Base-by-base conservation (phyloP, 495 filamentous ascomycete genomes). In the Hypoxylon intermedium region DNA sequence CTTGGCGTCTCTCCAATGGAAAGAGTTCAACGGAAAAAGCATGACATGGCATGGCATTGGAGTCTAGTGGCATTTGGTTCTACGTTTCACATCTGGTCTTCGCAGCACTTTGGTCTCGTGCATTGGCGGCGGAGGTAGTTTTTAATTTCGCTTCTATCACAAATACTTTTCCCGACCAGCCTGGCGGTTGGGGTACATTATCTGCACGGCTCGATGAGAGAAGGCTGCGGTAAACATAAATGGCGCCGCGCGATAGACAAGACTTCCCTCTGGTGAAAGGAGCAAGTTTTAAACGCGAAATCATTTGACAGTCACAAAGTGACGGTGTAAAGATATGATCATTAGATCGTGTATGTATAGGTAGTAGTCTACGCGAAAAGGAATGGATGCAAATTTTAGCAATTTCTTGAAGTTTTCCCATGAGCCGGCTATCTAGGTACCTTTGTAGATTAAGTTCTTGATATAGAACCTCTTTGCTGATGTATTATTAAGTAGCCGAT, bases 331-430 rank as follows among this genome's bases (percentile, higher is more conserved):
- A 48, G 45, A 63, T 51, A 61, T 66, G 57, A 24, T 62, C 55
- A 53, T 26, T 53, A 57, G 38, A 36, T 65, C 48, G 51, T 55
- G 51, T 58, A 67, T 70, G 60, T 70, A 63, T 70, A 67, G 46
- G 49, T 55, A 58, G 60, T 63, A 65, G 58, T 65, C 56, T 67
- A 70, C 37, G 37, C 37, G 54, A 53, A 48, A 52, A 41, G 37
- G 36, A 62, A 59, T 63, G n/a, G n/a, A 59, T 49, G 41, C 47
- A 48, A 42, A 16, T 21, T 31, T 41, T 42, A 52, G 13, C 9
- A 18, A 36, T 5, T 26, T 7, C 7, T 26, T 26, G n/a, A n/a
- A n/a, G n/a, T n/a, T n/a, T n/a, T n/a, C n/a, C n/a, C n/a, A n/a
- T n/a, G n/a, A n/a, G n/a, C n/a, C n/a, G n/a, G n/a, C n/a, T n/a